Base-by-base conservation (phyloP, 768 basidiomycete genomes). In the Xerocomus spinulosus region DNA sequence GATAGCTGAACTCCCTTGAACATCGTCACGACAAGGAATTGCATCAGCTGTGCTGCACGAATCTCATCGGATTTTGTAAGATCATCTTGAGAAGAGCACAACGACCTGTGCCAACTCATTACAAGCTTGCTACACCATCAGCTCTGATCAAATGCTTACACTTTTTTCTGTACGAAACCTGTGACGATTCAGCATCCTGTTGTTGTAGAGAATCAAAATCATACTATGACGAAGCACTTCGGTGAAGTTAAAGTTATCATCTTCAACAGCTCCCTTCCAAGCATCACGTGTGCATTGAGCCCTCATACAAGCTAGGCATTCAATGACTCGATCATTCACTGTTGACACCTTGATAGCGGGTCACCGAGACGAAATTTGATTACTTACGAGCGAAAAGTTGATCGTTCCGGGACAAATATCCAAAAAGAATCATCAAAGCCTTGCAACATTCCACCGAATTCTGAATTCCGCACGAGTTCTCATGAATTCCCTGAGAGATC, bases 381-480 rank as follows among this genome's bases (percentile, higher is more conserved):
- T 10, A 55, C 67, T 54, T 37, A 55, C 65, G 30, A 51, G 29
- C 30, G 36, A 46, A 18, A 48, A 50, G 15, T 30, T 56, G 54
- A 24, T 56, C 67, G n/a, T 50, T 44, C 40, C 46, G 55, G 20
- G 56, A 62, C 24, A 55, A 18, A 42, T 50, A 47, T 9, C 56
- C 55, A 26, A 64, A 64, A 24, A 66, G 64, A 41, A 56, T 38
- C 1, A 64, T 52, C 42, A 66, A 46, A n/a, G 48, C 50, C 45
- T 56, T 64, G 40, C 67, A 64, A 44, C 62, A 68, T 37, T 67
- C 64, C 20, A 25, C 47, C 15, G 66, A 67, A 39, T 44, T 49
- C 43, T 38, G 67, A 38, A 67, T 56, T 37, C 64, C 62, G 33
- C 54, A 57, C 6, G 44, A 40, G 30, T 67, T 48, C 15, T 21